Base-by-base conservation (phyloP, 1,139 yeast species). In the Blastobotrys apis region DNA sequence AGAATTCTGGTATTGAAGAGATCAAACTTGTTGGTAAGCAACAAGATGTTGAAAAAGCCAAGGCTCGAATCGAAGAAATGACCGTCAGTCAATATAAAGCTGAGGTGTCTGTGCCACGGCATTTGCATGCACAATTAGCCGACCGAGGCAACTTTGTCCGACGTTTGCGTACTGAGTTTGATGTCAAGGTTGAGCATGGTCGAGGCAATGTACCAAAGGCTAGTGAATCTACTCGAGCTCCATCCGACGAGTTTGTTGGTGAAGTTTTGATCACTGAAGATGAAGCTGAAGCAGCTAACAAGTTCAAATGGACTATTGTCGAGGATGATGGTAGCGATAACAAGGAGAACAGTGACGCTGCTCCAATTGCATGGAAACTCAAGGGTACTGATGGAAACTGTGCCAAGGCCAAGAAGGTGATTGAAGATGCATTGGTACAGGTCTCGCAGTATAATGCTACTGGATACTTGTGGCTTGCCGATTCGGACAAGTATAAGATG, bases 161-260 rank as follows among this genome's bases (percentile, higher is more conserved):
- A 63, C 71, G 69, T 51, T 72, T 83, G 56, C 74, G 77, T 60
- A 58, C 62, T 32, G 79, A 80, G 36, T 73, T 66, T 56, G 71
- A 72, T 45, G 82, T 84, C 48, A 79, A 77, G 49, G 80, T 84
- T 33, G 78, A 74, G 48, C 85, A 81, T 59, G 90, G 84, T n/a
- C 51, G 53, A 16, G 50, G 48, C 22, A 37, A 49, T 32, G 41
- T 19, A 10, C 56, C 59, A 33, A 53, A 50, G 43, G 39, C 49
- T 15, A 47, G 47, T 23, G 49, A 55, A 30, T 53, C 75, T 4
- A 25, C 31, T 13, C 23, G 32, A 23, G 33, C 40, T 4, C 47
- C 47, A 29, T 78, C 83, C 23, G 71, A 66, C 37, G 72, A 66
- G 25, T 80, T 76, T 6, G 65, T 66, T 50, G 81, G 82, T 21